Conservation (phyloP, 2,329 filamentous ascomycete species). For the Myriosclerotinia duriaeana region DNA sequence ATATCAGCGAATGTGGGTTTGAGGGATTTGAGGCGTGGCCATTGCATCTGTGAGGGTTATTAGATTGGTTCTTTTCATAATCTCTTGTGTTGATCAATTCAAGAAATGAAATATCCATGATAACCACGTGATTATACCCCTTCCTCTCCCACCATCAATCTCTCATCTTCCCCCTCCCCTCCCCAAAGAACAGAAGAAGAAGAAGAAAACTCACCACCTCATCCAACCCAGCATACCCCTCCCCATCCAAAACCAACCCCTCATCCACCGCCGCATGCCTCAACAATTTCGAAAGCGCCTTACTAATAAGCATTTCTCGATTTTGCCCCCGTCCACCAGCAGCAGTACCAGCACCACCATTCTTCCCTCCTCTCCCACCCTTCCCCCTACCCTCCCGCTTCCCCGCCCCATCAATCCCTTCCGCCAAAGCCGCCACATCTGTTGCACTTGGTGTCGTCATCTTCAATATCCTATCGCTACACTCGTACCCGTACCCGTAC, state of each 20-base stretch:
- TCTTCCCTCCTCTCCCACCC: neutral
- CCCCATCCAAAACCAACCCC: slow-evolving; percentile 56
- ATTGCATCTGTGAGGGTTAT: slow-evolving; percentile 36
- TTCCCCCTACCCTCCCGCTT: too few species aligned
- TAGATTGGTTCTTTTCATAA: neutral
- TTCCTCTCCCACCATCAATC: neutral
- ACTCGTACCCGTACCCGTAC: too few species aligned
- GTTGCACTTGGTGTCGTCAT: neutral
- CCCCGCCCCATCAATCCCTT: too few species aligned
- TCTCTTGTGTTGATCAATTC: neutral
- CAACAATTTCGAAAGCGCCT: slow-evolving; percentile 41
- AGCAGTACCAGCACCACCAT: neutral
- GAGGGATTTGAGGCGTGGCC: slow-evolving; percentile 58
- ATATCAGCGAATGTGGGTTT: slow-evolving; percentile 76
- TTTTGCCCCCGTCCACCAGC: slow-evolving; percentile 24
- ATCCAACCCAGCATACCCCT: slow-evolving; percentile 59
- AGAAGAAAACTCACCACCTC: slow-evolving; percentile 52
- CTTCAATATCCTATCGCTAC: neutral
- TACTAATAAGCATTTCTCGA: slow-evolving; percentile 39
- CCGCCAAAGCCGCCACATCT: neutral
- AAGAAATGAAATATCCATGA: neutral
- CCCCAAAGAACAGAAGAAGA: slow-evolving; percentile 14
- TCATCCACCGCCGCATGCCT: slow-evolving; percentile 47
- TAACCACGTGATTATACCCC: slow-evolving; percentile 1
- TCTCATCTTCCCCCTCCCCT: neutral